Percentiles rank a stretch among this genome's conserved stretches.
Evolutionary conservation across 345 rosid genomes (phyloP).

Genomic region (Syzygium aqueum): DNA sequence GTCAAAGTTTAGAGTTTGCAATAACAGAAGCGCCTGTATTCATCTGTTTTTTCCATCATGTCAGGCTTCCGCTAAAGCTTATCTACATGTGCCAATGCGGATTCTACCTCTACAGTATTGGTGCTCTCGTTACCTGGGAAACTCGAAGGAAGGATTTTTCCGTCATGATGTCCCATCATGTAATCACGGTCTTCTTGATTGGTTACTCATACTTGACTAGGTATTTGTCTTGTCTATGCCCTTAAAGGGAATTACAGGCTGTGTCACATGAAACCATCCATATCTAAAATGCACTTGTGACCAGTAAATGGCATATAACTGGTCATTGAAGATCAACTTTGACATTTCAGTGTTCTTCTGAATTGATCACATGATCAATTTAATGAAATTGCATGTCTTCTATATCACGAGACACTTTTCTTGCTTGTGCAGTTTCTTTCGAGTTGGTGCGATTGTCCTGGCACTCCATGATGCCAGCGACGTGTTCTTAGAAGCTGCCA

Average conservation of each 20-base stretch:
- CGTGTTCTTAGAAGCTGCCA: slow-evolving; percentile 87
- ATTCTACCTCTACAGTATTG: slow-evolving; percentile 76
- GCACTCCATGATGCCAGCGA: slow-evolving; percentile 97
- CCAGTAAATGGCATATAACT: neutral
- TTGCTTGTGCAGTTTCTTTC: slow-evolving; percentile 56
- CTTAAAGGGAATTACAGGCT: neutral
- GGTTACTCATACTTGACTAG: slow-evolving; percentile 71
- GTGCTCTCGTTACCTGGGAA: slow-evolving; percentile 89
- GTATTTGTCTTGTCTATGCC: slow-evolving; percentile 22
- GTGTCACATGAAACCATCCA: neutral
- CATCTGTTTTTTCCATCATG: slow-evolving; percentile 5
- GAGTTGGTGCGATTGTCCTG: slow-evolving; percentile 72
- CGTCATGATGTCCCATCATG: slow-evolving; percentile 99
- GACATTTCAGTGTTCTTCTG: neutral
- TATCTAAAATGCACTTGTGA: neutral
- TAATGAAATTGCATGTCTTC: neutral
- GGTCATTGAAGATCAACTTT: neutral
- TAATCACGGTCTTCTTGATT: slow-evolving; percentile 69
- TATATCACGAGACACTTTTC: neutral
- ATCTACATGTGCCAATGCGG: slow-evolving; percentile 93
- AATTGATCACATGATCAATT: neutral
- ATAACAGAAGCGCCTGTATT: neutral
- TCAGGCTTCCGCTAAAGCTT: slow-evolving; percentile 63
- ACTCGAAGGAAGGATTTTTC: slow-evolving; percentile 93
- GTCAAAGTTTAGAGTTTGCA: neutral